Evolutionary conservation across 352 stramenopile species (phyloP), one percentile per base, ranked within the genome.

Genomic region (Phytopythium sindhum): DNA sequence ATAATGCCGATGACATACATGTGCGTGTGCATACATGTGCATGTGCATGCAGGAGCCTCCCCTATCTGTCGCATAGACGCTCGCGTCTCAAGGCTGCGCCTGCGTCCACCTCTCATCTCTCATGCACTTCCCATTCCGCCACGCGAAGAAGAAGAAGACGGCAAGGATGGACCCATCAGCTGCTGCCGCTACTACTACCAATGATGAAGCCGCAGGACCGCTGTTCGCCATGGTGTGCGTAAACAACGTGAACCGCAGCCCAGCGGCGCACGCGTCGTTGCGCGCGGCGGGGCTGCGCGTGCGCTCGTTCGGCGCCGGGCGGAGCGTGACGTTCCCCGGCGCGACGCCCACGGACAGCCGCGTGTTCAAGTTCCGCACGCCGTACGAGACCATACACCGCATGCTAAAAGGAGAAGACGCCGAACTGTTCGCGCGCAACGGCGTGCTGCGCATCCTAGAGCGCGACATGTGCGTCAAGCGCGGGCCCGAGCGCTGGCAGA

Each of bases 231-330:
- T 95, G 71, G 78, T 96, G 39, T 96, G 87, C 67, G 80, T 72
- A 35, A 94, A 92, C 74, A 96, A 96, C 66, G 87, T 96, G 39
- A 96, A 96, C 62, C 79, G 86, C 45, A 95, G 85, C 67, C 81
- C 87, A 31, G 86, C 85, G 31, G 88, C 87, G 35, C 86, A 96
- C 64, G 78, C 73, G 33, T 67, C 69, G 39, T 64, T 96, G 53
- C 65, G 72, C 15, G 60, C 70, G 7, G 80, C 75, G 10, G 86
- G 87, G 0, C 53, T 95, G 37, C 72, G 83, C 51, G 88, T 92
- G 21, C 80, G 77, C 57, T 93, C 83, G 15, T 95, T 87, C 60
- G 88, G 88, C 28, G 80, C 81, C 1, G 85, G 84, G 0, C 71
- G 68, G 17, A 65, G 67, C 47, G 87, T 96, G 54, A 77, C 69